Evolutionary conservation across 2,329 filamentous ascomycete species (phyloP), one percentile per base, ranked within the genome.

Genomic region (Aspergillus brunneoviolaceus): DNA sequence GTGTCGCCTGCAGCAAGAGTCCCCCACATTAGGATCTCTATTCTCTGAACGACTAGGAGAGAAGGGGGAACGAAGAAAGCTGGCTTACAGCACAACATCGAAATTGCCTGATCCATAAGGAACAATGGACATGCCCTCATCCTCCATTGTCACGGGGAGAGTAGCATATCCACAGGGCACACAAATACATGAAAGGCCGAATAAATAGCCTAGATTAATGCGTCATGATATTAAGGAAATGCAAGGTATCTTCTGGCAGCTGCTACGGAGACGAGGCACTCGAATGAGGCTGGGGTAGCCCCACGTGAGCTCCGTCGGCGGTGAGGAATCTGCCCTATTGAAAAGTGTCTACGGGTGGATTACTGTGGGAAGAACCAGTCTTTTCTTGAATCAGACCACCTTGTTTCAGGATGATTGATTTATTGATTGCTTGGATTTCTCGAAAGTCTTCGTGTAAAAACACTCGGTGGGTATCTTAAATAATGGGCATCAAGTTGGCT

Each of bases 1-100:
- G 75, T 97, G 92, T 63, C 94, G 95, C 55, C 95, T 98, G 70
- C 60, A 69, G 66, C 53, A 52, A 27, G 3, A 19, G 33, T 23
- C 45, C 27, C 35, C 48, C 11, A n/a, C 33, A 9, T 27, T 23
- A 27, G 39, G 23, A 19, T 33, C 10, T 19, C 23, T 49, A 16
- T n/a, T 19, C 19, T 27, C n/a, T 42, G 27, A 45, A 19, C 19
- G 29, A 19, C 33, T 21, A 45, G 6, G 16, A 19, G 53, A 47
- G 50, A 16, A 49, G 35, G 23, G 19, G 31, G 7, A 29, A 10
- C 27, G 27, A 51, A 14, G 35, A 57, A 42, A 58, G 66, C 39
- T 19, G 16, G 39, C 77, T 72, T 70, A 81, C 78, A 81, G 70
- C 53, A 80, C 79, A 60, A 81, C 70, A 57, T 80, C 77, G 48